These are phyloP conservation scores for Penicillium expansum DNA, from an alignment of 2,329 filamentous ascomycete species.

Conservation along the genomic window DNA sequence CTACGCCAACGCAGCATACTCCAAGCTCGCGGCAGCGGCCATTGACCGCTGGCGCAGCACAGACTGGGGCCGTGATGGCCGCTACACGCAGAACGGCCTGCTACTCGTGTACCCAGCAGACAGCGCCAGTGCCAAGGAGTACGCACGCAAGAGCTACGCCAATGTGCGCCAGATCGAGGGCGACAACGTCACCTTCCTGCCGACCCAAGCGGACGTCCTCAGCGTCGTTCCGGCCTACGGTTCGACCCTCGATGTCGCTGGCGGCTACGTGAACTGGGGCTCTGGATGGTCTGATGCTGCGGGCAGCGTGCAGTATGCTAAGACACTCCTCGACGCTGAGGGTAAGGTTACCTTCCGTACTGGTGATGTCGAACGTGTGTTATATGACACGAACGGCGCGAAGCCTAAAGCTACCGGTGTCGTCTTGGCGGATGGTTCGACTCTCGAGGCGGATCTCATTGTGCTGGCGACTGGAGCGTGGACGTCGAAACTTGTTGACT, in stretches of 20 bases:
- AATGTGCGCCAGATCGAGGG: conserved; percentile 39
- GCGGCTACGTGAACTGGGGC: conserved; percentile 48
- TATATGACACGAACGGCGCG: conserved; percentile 23
- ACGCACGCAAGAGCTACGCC: conserved; percentile 41
- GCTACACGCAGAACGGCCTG: conserved; percentile 46
- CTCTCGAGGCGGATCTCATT: conserved; percentile 65
- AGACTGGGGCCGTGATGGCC: conserved; percentile 44
- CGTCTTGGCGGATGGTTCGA: conserved; percentile 48
- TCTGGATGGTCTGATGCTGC: conserved; percentile 49
- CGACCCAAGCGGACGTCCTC: conserved; percentile 35
- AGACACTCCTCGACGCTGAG: conserved; percentile 37
- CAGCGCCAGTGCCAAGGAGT: conserved; percentile 32
- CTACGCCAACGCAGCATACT: conserved; percentile 77
- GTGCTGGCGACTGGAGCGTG: conserved; percentile 85
- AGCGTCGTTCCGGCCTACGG: conserved; percentile 37
- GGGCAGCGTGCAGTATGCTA: conserved; percentile 40
- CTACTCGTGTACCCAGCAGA: conserved; percentile 39
- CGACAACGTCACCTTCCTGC: conserved; percentile 35
- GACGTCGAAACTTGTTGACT: conserved; percentile 73
- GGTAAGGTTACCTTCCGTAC: conserved; percentile 36
- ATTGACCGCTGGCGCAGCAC: conserved; percentile 63
- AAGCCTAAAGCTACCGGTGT: conserved; percentile 52
- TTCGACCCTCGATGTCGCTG: conserved; percentile 33
- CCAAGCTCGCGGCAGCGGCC: conserved; percentile 68
- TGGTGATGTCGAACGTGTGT: conserved; percentile 37